phyloP scores from a whole-genome alignment of 1,284 basidiomycete genomes.

The Moesziomyces aphidis region DNA sequence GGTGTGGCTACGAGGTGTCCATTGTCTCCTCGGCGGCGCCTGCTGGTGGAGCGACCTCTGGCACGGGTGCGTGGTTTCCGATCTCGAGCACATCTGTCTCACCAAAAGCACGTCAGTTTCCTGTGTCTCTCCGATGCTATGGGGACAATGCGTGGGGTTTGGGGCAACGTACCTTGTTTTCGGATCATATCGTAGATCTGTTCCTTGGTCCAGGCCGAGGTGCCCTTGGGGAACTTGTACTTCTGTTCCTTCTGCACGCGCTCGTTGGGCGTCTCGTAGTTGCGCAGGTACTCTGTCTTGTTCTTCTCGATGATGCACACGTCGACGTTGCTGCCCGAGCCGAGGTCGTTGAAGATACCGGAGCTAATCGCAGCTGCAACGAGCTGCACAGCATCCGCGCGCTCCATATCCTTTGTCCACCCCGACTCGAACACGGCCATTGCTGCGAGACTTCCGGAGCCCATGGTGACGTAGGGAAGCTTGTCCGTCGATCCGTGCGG shows the following conservation, averaged over 20 bases:
- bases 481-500: conserved; percentile 99
- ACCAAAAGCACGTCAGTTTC: not conserved
- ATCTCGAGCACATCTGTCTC: conserved; percentile 50
- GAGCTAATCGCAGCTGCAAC: conserved; percentile 89
- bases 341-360: conserved; percentile 99
- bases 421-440: conserved; percentile 96
- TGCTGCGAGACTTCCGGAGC: conserved; percentile 92
- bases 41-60: conserved; percentile 7
- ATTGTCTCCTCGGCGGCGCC: conserved; percentile 39
- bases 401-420: conserved; percentile 88
- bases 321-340: conserved; percentile 96
- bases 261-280: conserved; percentile 65
- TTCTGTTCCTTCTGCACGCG: conserved; percentile 63
- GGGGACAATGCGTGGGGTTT: too few relatives aligned
- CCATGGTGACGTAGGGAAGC: conserved; percentile 99
- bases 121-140: too few relatives aligned
- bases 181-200: conserved; percentile 63
- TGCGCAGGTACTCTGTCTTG: conserved; percentile 62
- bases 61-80: conserved; percentile 27
- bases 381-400: conserved; percentile 82
- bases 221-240: conserved; percentile 77
- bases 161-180: conserved; percentile 75
- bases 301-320: conserved; percentile 82
- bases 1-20: conserved; percentile 42
- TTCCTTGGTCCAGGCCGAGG: conserved; percentile 73